Percentiles rank a stretch among this genome's conserved stretches.
phyloP scores from a whole-genome alignment of 306 rosid species.

The Rosa lucieae region DNA sequence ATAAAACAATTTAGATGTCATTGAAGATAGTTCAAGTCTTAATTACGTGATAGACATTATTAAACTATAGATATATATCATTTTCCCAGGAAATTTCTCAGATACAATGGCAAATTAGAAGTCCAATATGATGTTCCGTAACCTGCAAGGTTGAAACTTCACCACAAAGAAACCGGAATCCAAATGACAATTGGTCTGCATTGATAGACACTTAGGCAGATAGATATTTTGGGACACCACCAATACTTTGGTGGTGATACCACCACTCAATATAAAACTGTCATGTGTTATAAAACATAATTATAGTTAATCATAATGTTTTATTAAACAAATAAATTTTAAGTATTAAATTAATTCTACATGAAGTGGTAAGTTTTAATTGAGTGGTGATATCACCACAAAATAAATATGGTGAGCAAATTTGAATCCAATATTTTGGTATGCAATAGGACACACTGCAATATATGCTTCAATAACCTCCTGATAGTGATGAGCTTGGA shows the following conservation, averaged over 20 bases:
- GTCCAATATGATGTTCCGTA: background rate
- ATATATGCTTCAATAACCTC: background rate
- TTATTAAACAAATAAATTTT: too few relatives aligned
- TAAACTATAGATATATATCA: background rate
- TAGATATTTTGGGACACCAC: too few relatives aligned
- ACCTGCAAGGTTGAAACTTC: background rate
- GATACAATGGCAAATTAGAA: background rate
- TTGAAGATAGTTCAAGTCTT: background rate
- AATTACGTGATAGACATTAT: background rate
- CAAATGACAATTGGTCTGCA: background rate
- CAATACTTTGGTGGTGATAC: too few relatives aligned
- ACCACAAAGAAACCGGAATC: background rate
- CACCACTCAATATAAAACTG: too few relatives aligned
- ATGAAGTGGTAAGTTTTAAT: too few relatives aligned
- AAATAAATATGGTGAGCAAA: too few relatives aligned
- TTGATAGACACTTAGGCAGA: background rate
- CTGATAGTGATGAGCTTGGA: conserved; percentile 7
- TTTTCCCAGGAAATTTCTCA: background rate
- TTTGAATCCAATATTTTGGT: background rate
- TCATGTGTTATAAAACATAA: too few relatives aligned
- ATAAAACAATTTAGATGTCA: background rate
- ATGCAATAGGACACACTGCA: conserved; percentile 18
- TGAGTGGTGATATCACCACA: too few relatives aligned
- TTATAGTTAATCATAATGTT: too few relatives aligned
- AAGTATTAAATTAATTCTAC: too few relatives aligned